Conservation (phyloP, 2,329 filamentous ascomycete species). For the Aspergillus sp. region DNA sequence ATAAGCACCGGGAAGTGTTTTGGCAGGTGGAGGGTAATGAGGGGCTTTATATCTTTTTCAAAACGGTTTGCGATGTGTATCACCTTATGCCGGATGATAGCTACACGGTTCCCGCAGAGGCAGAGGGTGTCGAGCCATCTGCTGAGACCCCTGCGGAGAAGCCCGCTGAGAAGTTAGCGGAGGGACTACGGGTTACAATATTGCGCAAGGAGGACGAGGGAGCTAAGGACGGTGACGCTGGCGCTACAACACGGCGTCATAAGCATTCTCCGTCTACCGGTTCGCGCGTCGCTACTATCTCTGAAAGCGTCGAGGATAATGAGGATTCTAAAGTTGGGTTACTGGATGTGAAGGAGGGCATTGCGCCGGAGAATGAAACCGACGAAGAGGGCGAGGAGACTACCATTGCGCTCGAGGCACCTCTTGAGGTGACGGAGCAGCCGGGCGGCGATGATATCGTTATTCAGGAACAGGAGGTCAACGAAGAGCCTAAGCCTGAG, state of each 20-base stretch:
- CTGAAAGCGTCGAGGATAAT: conserved; percentile 76
- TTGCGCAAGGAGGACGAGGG: conserved; percentile 27
- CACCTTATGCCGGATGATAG: conserved; percentile 85
- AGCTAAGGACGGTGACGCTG: conserved; percentile 39
- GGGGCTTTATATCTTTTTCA: conserved; percentile 95
- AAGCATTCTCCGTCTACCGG: conserved; percentile 75
- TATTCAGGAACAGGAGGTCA: conserved; percentile 1
- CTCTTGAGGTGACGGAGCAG: conserved; percentile 1
- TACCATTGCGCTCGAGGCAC: background rate
- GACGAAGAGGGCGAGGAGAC: conserved; percentile 3
- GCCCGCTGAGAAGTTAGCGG: conserved; percentile 16
- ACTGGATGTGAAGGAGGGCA: background rate
- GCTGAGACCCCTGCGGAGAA: conserved; percentile 14
- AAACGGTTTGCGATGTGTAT: conserved; percentile 90
- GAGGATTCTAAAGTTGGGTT: conserved; percentile 18
- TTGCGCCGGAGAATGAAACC: background rate
- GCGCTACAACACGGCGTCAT: conserved; percentile 72
- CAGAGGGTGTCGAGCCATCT: conserved; percentile 67
- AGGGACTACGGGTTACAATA: conserved; percentile 30
- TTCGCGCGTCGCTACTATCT: conserved; percentile 70
- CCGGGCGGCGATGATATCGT: background rate
- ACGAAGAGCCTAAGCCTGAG: background rate
- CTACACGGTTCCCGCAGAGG: conserved; percentile 89
- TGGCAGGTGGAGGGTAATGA: conserved; percentile 87
- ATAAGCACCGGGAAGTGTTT: conserved; percentile 90